Evolutionary conservation across 257 asterid genomes (phyloP), one percentile per base, ranked within the genome.

Genomic region (Solanum neorickii): DNA sequence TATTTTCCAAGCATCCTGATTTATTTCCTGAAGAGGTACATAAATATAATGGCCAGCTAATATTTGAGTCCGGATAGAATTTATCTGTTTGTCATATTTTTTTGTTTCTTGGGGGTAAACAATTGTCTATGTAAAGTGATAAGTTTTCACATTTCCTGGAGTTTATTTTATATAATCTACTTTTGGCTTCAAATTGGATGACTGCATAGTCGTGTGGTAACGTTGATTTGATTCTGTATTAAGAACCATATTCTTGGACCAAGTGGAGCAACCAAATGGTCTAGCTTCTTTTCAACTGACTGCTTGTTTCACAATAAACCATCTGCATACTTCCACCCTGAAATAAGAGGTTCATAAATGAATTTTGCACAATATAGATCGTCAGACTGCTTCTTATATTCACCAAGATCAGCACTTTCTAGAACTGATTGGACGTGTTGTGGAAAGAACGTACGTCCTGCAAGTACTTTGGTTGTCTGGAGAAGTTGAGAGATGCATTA

Each of bases 11-110:
- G 92, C 62, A 96, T 93, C 94, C 98, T 75, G 94, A 93, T 90
- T 86, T 96, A 91, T 96, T 96, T 89, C 98, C 99, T 44, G 95
- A 94, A 87, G 93, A 94, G 98, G 99, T 96, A 92, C 77, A 39
- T 60, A 66, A 90, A 86, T 31, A 25, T 87, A 47, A 31, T 69
- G 6, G 25, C 7, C 25, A 4, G 31, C 85, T 49, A 29, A 20
- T 82, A 18, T 49, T 82, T 49, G 85, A 49, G 69, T 31, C 46
- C 21, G 18, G 85, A 8, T 18, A 31, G 23, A 47, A 29, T 12
- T 18, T 5, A 29, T 82, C 31, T 31, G 20, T 82, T 49, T 49
- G 69, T 49, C 85, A 49, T 82, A 18, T 49, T 29, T 46, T 60
- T 29, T 47, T 82, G 29, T 29, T 49, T 82, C 69, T 49, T 47